phyloP scores from a whole-genome alignment of 2,329 filamentous ascomycete genomes.

The Ceratocystis eucalypticola region DNA sequence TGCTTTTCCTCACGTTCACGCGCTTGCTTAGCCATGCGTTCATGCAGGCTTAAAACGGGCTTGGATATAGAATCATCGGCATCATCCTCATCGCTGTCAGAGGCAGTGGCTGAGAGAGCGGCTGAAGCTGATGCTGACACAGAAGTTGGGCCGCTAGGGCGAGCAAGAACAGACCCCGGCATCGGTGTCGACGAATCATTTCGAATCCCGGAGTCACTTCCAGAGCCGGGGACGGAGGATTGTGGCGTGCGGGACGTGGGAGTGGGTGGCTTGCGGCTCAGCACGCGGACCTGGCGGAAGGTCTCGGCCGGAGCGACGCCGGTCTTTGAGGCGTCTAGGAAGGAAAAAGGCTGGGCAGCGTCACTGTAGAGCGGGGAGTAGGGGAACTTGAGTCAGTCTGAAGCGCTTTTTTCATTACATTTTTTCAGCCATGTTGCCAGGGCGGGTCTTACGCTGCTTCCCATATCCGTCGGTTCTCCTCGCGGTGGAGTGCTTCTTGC shows the following conservation, averaged over 20 bases:
- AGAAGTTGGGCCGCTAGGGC: neutral
- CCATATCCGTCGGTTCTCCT: slow-evolving; percentile 78
- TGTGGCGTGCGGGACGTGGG: slow-evolving; percentile 27
- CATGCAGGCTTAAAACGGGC: slow-evolving; percentile 48
- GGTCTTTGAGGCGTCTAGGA: slow-evolving; percentile 50
- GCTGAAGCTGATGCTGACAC: neutral
- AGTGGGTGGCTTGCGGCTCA: slow-evolving; percentile 66
- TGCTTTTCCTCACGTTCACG: slow-evolving; percentile 79
- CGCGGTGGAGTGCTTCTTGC: slow-evolving; percentile 63
- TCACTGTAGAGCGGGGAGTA: slow-evolving; percentile 39
- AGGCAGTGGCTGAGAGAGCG: neutral
- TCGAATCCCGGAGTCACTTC: slow-evolving; percentile 55
- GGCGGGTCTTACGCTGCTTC: slow-evolving; percentile 54
- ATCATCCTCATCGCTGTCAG: slow-evolving; percentile 51
- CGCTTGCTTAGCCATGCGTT: slow-evolving; percentile 64
- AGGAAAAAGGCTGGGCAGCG: slow-evolving; percentile 59
- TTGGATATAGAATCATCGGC: slow-evolving; percentile 30
- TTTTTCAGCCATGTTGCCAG: neutral
- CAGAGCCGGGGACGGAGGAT: slow-evolving; percentile 33
- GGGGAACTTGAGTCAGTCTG: neutral
- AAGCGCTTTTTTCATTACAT: neutral
- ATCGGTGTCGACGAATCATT: too few species aligned
- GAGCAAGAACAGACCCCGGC: neutral
- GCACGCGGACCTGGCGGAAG: slow-evolving; percentile 70
- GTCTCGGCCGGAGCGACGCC: slow-evolving; percentile 43